These are phyloP conservation scores for Cladorrhinum sp. DNA, from an alignment of 2,329 filamentous ascomycete genomes.

Conservation along the genomic window DNA sequence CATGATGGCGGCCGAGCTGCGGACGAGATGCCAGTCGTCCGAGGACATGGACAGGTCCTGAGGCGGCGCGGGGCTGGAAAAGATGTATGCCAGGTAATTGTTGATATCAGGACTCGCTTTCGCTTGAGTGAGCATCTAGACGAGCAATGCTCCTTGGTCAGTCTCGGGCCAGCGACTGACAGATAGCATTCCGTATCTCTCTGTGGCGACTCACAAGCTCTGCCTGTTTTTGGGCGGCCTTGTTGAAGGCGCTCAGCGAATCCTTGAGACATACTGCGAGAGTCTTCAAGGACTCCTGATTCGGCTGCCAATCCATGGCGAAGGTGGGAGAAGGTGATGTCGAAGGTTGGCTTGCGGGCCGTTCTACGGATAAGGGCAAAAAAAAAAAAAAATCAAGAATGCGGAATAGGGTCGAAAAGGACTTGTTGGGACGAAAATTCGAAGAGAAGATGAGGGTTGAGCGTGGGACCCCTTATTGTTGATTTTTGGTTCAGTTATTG, in stretches of 20 bases:
- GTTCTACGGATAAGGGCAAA: background rate
- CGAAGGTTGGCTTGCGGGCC: background rate
- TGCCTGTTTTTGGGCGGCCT: slow-evolving; percentile 79
- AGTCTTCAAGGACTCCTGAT: slow-evolving; percentile 82
- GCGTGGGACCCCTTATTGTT: background rate
- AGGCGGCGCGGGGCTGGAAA: slow-evolving; percentile 66
- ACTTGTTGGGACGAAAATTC: background rate
- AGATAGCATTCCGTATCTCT: background rate
- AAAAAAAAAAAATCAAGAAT: background rate
- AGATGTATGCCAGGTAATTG: slow-evolving; percentile 93
- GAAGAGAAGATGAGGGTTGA: background rate
- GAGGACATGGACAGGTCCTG: slow-evolving; percentile 56
- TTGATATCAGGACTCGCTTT: slow-evolving; percentile 88
- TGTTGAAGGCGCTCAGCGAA: slow-evolving; percentile 82
- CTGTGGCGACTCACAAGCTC: slow-evolving; percentile 64
- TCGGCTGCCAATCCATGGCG: slow-evolving; percentile 78
- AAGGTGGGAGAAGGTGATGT: background rate
- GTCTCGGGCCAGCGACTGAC: background rate
- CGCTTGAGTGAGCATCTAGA: slow-evolving; percentile 87
- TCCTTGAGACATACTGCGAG: slow-evolving; percentile 86
- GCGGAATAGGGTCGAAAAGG: background rate
- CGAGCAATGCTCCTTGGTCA: slow-evolving; percentile 5
- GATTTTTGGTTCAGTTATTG: background rate
- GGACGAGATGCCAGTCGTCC: slow-evolving; percentile 68
- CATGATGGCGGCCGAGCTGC: slow-evolving; percentile 87